A percentile compares a stretch with the other conserved stretches of the same genome.
Evolutionary conservation across 345 rosid genomes (phyloP).

Genomic region (Angophora floribunda): DNA sequence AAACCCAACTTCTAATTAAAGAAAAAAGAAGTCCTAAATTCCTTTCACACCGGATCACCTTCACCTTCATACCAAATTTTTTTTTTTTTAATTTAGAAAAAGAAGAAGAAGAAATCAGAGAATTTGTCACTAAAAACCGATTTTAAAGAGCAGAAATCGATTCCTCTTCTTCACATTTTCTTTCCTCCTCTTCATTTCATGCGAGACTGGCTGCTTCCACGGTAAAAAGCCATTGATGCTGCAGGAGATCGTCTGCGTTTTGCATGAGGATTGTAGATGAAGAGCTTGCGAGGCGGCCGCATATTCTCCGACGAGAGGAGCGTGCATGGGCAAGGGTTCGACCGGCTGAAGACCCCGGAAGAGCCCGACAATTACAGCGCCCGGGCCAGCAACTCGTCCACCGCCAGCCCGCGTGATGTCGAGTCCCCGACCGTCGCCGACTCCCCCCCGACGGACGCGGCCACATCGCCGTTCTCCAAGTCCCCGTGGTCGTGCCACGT

Average conservation of each 20-base stretch:
- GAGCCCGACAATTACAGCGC: not conserved
- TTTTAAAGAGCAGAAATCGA: not conserved
- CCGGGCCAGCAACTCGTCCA: not conserved
- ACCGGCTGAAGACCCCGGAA: conserved; percentile 14
- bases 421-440: conserved; percentile 3
- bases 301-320: conserved; percentile 14
- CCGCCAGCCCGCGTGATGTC: not conserved
- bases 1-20: not conserved
- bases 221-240: not conserved
- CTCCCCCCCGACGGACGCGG: conserved; percentile 7
- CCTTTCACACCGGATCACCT: not conserved
- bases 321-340: conserved; percentile 17
- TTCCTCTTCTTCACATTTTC: not conserved
- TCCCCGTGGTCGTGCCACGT: conserved; percentile 62
- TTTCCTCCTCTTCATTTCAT: not conserved
- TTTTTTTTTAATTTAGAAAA: too few species aligned
- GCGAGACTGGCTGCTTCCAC: not conserved
- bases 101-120: not conserved
- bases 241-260: not conserved
- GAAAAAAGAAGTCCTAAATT: not conserved
- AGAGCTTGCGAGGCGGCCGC: conserved; percentile 1
- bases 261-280: not conserved
- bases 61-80: not conserved
- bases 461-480: conserved; percentile 30
- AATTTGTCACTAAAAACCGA: not conserved